phyloP scores from a whole-genome alignment of 805 yeast genomes.

The Henningerozyma blattae region DNA sequence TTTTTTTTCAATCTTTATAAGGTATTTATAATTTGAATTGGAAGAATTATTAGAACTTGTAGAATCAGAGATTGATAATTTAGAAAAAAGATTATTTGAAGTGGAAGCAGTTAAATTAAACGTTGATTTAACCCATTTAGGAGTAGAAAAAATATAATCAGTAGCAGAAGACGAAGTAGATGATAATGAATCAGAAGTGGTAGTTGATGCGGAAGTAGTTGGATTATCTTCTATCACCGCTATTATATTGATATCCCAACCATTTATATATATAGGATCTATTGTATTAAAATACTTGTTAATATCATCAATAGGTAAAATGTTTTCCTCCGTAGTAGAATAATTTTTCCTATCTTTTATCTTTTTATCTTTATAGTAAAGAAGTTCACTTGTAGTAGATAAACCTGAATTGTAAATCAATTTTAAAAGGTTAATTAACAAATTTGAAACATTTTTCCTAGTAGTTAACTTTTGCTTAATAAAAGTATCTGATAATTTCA shows the following conservation, averaged over 20 bases:
- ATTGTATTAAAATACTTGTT: constrained; percentile 21
- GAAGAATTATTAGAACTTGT: not conserved
- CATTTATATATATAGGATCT: constrained; percentile 33
- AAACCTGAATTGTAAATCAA: constrained; percentile 66
- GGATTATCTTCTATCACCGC: constrained; percentile 35
- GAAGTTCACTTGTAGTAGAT: constrained; percentile 44
- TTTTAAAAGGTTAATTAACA: constrained; percentile 46
- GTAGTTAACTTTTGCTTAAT: constrained; percentile 72
- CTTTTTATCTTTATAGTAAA: not conserved
- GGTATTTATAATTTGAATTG: constrained; percentile 24
- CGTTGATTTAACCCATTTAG: constrained; percentile 22
- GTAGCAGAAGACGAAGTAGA: not conserved
- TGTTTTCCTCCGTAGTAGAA: not conserved
- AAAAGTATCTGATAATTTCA: constrained; percentile 57
- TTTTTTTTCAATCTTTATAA: not conserved
- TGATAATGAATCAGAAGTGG: not conserved
- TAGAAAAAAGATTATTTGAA: constrained; percentile 17
- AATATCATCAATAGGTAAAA: constrained; percentile 26
- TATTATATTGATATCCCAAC: constrained; percentile 50
- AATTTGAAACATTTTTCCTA: constrained; percentile 46
- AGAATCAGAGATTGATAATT: constrained; percentile 12
- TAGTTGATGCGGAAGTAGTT: not conserved
- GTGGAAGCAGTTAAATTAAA: constrained; percentile 10
- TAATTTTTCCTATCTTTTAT: not conserved
- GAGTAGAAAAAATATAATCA: constrained; percentile 5